Percentiles rank a stretch among this genome's conserved stretches.
Conservation (phyloP, 768 basidiomycete genomes). For the Hypsizygus marmoreus region DNA sequence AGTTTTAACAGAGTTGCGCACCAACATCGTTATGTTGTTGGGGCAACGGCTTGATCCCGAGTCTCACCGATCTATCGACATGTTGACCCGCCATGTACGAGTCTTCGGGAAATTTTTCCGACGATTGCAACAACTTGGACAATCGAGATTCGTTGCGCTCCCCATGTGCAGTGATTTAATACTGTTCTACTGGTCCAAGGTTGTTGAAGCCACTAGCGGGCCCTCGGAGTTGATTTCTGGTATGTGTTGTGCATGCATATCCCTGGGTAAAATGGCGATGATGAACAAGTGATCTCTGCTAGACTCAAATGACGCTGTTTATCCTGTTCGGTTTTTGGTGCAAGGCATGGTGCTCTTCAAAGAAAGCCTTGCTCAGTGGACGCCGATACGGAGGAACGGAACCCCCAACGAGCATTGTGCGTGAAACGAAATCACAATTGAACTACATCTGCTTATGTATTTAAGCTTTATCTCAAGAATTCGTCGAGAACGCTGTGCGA, state of each 20-base stretch:
- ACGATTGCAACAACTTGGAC: slow-evolving; percentile 64
- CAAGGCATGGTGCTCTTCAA: slow-evolving; percentile 88
- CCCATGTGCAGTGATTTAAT: slow-evolving; percentile 68
- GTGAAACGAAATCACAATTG: slow-evolving; percentile 15
- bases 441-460: slow-evolving; percentile 5
- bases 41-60: slow-evolving; percentile 40
- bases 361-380: slow-evolving; percentile 79
- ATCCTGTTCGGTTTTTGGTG: slow-evolving; percentile 79
- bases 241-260: slow-evolving; percentile 31
- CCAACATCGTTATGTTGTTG: slow-evolving; percentile 48
- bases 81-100: slow-evolving; percentile 68
- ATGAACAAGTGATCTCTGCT: background rate
- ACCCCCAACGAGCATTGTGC: slow-evolving; percentile 59
- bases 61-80: slow-evolving; percentile 47
- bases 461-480: slow-evolving; percentile 63
- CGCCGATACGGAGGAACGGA: slow-evolving; percentile 62
- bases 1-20: slow-evolving; percentile 58
- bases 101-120: slow-evolving; percentile 82
- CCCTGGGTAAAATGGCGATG: background rate
- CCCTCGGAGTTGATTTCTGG: slow-evolving; percentile 58
- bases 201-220: slow-evolving; percentile 67
- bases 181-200: slow-evolving; percentile 80
- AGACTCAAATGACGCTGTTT: slow-evolving; percentile 68
- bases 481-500: slow-evolving; percentile 72
- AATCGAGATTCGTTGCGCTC: slow-evolving; percentile 59